These are phyloP conservation scores for Claviceps sorghi DNA, from an alignment of 2,329 filamentous ascomycete genomes.

Conservation along the genomic window DNA sequence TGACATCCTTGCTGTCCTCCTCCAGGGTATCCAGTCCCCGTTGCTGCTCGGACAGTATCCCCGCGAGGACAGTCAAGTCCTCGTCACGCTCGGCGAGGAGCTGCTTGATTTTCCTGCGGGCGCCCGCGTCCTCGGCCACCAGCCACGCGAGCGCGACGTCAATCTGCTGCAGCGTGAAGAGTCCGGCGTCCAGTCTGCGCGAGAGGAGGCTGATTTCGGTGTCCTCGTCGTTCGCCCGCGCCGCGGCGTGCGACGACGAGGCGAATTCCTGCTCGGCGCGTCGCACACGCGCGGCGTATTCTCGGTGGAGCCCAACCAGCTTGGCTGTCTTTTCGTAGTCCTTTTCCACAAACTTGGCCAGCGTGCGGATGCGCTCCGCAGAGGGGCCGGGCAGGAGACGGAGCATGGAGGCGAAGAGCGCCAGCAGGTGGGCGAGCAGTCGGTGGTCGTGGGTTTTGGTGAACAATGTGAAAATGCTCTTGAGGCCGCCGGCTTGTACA, in stretches of 20 bases:
- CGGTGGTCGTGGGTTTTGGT: conserved; percentile 64
- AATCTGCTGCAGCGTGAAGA: conserved; percentile 70
- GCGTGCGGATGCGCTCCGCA: conserved; percentile 60
- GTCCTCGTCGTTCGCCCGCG: conserved; percentile 26
- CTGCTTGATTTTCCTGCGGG: conserved; percentile 46
- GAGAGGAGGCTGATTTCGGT: conserved; percentile 60
- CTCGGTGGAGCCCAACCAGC: conserved; percentile 54
- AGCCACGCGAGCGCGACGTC: conserved; percentile 85
- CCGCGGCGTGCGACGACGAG: not conserved
- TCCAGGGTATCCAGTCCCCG: conserved; percentile 40
- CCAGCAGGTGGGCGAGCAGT: conserved; percentile 64
- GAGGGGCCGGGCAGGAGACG: conserved; percentile 66
- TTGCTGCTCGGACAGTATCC: conserved; percentile 50
- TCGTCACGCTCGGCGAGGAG: conserved; percentile 56
- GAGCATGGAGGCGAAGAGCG: conserved; percentile 72
- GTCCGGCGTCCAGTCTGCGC: conserved; percentile 63
- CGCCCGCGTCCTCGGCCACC: conserved; percentile 72
- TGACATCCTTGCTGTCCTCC: conserved; percentile 42
- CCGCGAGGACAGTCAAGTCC: conserved; percentile 44
- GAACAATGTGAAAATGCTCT: conserved; percentile 73
- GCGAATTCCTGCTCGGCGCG: conserved; percentile 33
- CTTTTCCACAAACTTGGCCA: conserved; percentile 93
- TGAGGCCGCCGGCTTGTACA: conserved; percentile 72
- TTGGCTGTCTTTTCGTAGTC: conserved; percentile 74
- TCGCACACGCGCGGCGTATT: conserved; percentile 54